Base-by-base conservation (phyloP, 768 basidiomycete species). In the Terana coerulea region DNA sequence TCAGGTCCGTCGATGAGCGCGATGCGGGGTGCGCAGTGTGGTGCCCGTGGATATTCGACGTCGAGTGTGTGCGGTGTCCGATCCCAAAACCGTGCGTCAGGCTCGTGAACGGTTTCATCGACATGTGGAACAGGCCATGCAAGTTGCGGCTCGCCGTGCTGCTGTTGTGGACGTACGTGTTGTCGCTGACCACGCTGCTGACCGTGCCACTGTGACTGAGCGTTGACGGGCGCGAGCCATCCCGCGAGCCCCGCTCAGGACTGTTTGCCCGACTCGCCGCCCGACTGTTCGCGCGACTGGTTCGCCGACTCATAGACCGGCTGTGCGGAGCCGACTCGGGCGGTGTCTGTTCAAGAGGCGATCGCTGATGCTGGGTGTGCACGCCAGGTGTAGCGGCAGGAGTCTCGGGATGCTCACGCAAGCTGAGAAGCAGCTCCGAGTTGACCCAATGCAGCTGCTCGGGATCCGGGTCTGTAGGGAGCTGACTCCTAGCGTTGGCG, bases 391-490 rank as follows among this genome's bases (percentile, higher is more conserved):
- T n/a, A n/a, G 19, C 24, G 41, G 22, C 67, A 48, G 69, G 61
- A 33, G 65, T 65, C 35, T 69, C 60, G 2, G 67, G 67, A 1
- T 64, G 62, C 14, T 70, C 60, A 1, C 81, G 75, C 25, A 88
- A 71, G 1, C 84, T 86, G 14, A 86, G 72, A 44, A 94, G 71
- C 3, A 95, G 76, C 68, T 94, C 93, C 5, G 88, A 88, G 66
- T 93, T 91, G 51, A 91, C 80, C 83, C 87, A 91, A 47, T 89
- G 84, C 47, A 89, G 73, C 3, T 81, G 76, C 31, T 55, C 68
- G 68, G 36, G 68, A 58, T 46, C 70, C 74, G 19, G 77, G 64
- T 14, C 69, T 21, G 59, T 51, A 17, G 65, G 60, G n/a, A 67
- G 61, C 36, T 69, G 61, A 33, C 51, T 59, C 37, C 30, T 49